Base-by-base conservation (phyloP, 2,329 filamentous ascomycete species). In the Verticillium nonalfalfae region DNA sequence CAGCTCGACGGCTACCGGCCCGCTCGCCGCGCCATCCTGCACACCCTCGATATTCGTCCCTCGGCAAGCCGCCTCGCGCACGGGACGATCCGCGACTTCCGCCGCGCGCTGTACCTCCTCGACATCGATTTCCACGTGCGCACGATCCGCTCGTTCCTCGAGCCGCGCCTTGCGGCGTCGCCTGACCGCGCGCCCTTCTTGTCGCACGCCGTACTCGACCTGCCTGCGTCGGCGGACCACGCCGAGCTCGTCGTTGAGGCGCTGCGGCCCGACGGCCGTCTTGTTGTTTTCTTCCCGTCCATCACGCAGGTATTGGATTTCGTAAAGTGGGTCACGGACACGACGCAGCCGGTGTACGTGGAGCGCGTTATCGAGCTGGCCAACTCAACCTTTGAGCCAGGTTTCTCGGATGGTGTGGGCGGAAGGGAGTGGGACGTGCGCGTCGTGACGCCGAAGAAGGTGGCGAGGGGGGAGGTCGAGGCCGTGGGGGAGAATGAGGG, bases 241-340 rank as follows among this genome's bases (percentile, higher is more conserved):
- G 74, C 75, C 1, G 73, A 75, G 1, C 75, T 76, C 33, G 77
- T 88, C 26, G 75, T 82, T 5, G 70, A 78, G n/a, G 84, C 86
- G 14, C 74, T 95, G 59, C 83, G 83, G 45, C 79, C 83, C 1
- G 84, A 90, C 68, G 90, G 87, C 0, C 76, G 84, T 9, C 76
- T 94, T 36, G 78, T 89, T 14, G 80, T 92, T 1, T 95, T 93
- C 75, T 87, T 86, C 65, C 91, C 91, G 0, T 91, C 86, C 67
- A 86, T 95, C 62, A 93, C 90, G 10, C 91, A 94, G 72, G 89
- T 94, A 60, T 85, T 82, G 50, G 81, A 86, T 5, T 90, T 88
- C 62, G 77, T 88, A 34, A 75, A 81, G 15, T 72, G 77, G 45
- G 81, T 86, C 36, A 81, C 81, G 61, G 74, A 80, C 34, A 75